These are phyloP conservation scores for Phlegmacium glaucopus DNA, from an alignment of 768 basidiomycete species.

Conservation along the genomic window DNA sequence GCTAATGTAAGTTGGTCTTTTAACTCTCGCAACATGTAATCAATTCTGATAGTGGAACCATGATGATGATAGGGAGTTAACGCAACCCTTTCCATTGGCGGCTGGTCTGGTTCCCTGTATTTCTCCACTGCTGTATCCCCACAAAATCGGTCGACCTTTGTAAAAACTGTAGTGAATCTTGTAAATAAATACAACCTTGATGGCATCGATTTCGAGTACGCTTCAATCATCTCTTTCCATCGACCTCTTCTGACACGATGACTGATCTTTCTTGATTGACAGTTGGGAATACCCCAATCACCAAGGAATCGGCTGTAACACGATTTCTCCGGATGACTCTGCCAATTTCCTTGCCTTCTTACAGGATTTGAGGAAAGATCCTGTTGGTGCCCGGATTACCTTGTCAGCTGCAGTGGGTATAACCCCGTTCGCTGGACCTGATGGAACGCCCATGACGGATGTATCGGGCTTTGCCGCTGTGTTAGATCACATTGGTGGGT, in stretches of 20 bases:
- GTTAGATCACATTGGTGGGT: constrained; percentile 45
- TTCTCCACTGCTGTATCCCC: constrained; percentile 62
- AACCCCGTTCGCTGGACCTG: constrained; percentile 42
- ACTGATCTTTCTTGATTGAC: constrained; percentile 1
- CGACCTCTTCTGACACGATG: background rate
- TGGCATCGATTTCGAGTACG: constrained; percentile 55
- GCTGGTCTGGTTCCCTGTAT: constrained; percentile 63
- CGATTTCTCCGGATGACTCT: constrained; percentile 55
- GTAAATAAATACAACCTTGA: constrained; percentile 50
- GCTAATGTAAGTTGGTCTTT: constrained; percentile 28
- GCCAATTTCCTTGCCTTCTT: constrained; percentile 81
- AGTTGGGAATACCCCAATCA: constrained; percentile 84
- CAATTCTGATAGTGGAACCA: background rate
- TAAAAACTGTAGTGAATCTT: constrained; percentile 51
- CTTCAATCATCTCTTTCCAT: constrained; percentile 1
- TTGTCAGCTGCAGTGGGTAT: constrained; percentile 47
- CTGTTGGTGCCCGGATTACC: constrained; percentile 50
- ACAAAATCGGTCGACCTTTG: constrained; percentile 58
- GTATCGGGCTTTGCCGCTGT: constrained; percentile 70
- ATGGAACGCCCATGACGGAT: constrained; percentile 59
- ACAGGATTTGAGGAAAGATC: constrained; percentile 56
- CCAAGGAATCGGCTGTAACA: constrained; percentile 71
- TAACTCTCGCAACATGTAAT: background rate
- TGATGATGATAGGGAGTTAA: constrained; percentile 42
- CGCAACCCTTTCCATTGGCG: constrained; percentile 62